Base-by-base conservation (phyloP, 352 stramenopile genomes). In the Globisporangium nodosum region DNA sequence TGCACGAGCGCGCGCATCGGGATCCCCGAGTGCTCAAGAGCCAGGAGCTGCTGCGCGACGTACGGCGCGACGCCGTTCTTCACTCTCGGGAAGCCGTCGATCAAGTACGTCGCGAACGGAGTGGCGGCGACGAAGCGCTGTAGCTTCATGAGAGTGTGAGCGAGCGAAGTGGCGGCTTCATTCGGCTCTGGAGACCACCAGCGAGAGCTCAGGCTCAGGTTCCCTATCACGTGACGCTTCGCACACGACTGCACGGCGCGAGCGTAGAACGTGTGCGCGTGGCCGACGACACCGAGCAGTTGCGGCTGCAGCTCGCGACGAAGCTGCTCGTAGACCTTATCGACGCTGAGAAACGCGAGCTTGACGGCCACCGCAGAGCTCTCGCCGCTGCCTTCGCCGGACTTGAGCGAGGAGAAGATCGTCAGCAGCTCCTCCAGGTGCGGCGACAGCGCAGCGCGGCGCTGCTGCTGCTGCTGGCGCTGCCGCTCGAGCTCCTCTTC, bases 241-340 rank as follows among this genome's bases (percentile, higher is more conserved):
- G 51, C 68, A 65, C 21, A 24, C 5, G 2, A 46, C 47, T 3
- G 52, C 60, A 43, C 60, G 69, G 16, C 65, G 47, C 33, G 65
- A 56, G 27, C 12, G 60, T 87, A 87, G 63, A 84, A 81, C 12
- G 74, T 75, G 54, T 71, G 68, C n/a, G 56, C 56, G 27, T 87
- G 64, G 11, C 73, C 75, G 16, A 83, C 39, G 4, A 84, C 52
- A 3, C 54, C 60, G 53, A 84, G 20, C 11, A 85, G 31, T 0
- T 50, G 48, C 1, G 75, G 75, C 20, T 58, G 57, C 13, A 88
- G 47, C 3, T 63, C 15, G 2, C 21, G 8, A 1, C 52, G 24
- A 21, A 73, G 30, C 4, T 50, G 46, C 2, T 42, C 45, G 51
- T 69, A 51, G 21, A 65, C 49, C 13, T 51, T 45, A 16, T 54